These are phyloP conservation scores for Trichoderma citrinoviride DNA, from an alignment of 2,329 filamentous ascomycete species.

Conservation along the genomic window DNA sequence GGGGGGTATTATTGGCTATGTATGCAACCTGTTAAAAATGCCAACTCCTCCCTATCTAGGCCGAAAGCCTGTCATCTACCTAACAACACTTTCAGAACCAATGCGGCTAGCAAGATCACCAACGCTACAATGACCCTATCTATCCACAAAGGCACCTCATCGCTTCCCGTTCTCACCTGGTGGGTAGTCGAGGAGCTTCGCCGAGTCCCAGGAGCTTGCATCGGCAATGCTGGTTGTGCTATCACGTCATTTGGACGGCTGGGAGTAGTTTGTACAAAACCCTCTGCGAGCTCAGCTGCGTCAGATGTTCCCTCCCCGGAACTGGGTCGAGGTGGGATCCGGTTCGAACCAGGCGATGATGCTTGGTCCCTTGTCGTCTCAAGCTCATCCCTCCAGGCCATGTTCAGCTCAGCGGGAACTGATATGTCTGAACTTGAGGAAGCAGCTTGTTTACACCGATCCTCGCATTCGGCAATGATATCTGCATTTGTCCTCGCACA, in stretches of 20 bases:
- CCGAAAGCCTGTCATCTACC: conserved; percentile 27
- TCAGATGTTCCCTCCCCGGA: conserved; percentile 40
- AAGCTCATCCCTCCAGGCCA: conserved; percentile 75
- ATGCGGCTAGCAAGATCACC: conserved; percentile 64
- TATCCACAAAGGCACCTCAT: conserved; percentile 65
- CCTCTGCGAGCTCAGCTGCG: conserved; percentile 53
- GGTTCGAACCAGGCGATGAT: background rate
- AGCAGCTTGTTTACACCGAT: conserved; percentile 45
- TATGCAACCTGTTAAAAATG: background rate
- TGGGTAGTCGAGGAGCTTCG: conserved; percentile 2
- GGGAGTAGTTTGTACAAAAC: conserved; percentile 46
- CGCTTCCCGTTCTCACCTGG: background rate
- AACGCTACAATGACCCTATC: conserved; percentile 77
- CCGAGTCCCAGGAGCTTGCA: background rate
- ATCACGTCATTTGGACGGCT: background rate
- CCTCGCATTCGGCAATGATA: conserved; percentile 69
- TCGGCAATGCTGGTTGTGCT: background rate
- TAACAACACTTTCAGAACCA: conserved; percentile 60
- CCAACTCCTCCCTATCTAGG: background rate
- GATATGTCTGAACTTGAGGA: conserved; percentile 42
- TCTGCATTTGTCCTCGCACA: conserved; percentile 72
- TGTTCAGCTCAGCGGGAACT: conserved; percentile 55
- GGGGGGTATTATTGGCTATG: no score
- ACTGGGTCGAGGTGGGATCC: background rate
- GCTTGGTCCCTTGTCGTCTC: conserved; percentile 28